A percentile compares a stretch with the other conserved stretches of the same genome.
These are phyloP conservation scores for Senecio squalidus DNA, from an alignment of 140 eudicot species.

Conservation along the genomic window DNA sequence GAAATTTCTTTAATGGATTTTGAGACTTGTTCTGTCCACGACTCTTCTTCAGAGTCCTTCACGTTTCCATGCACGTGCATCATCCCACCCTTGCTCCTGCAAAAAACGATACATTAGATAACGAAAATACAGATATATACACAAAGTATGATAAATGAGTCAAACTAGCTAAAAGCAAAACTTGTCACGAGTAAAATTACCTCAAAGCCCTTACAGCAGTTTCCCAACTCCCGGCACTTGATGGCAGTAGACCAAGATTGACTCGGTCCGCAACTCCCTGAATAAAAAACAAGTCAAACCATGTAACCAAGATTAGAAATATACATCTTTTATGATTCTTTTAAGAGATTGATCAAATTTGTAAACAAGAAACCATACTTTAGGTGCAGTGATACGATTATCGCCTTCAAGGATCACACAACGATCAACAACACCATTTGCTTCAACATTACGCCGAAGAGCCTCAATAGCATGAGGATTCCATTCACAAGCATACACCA, in stretches of 20 bases:
- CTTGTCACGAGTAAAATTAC: conserved; percentile 29
- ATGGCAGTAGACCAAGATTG: conserved; percentile 87
- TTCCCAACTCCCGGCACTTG: conserved; percentile 90
- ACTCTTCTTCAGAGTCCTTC: conserved; percentile 82
- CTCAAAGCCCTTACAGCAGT: conserved; percentile 82
- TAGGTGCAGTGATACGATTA: conserved; percentile 72
- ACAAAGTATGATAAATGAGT: not conserved
- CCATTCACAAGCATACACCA: conserved; percentile 98
- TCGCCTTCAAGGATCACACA: conserved; percentile 87
- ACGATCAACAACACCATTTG: conserved; percentile 79
- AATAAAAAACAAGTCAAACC: not conserved
- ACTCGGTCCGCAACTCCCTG: conserved; percentile 95
- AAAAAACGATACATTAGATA: not conserved
- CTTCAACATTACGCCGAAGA: conserved; percentile 63
- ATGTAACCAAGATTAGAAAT: not conserved
- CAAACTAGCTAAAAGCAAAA: not conserved
- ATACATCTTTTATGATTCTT: too few species aligned
- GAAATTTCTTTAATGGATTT: conserved; percentile 62
- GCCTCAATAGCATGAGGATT: conserved; percentile 93
- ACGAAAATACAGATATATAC: not conserved
- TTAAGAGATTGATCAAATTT: too few species aligned
- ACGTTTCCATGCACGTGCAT: conserved; percentile 84
- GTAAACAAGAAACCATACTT: conserved; percentile 36
- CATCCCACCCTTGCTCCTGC: conserved; percentile 78
- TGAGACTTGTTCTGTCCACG: conserved; percentile 55